A percentile compares a stretch with the other conserved stretches of the same genome.
These are phyloP conservation scores for Macrolepiota dolichaula DNA, from an alignment of 768 basidiomycete species.

Conservation along the genomic window DNA sequence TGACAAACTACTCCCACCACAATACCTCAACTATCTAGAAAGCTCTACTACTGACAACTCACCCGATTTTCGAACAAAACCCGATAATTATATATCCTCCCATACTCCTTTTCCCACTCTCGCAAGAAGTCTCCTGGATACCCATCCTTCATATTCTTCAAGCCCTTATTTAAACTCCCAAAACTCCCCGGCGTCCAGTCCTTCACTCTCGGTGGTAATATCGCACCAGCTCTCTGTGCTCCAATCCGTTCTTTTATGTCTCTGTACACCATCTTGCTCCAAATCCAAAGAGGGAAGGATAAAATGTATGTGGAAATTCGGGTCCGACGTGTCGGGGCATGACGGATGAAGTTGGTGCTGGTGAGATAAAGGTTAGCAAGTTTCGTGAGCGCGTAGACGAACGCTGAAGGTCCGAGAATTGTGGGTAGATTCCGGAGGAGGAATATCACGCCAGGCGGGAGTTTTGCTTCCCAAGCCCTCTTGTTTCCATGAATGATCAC, in stretches of 20 bases:
- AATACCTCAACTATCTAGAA: conserved; percentile 14
- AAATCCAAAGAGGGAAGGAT: not conserved
- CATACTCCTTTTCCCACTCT: conserved; percentile 28
- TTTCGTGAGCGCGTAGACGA: not conserved
- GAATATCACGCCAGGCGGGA: not conserved
- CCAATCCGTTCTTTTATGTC: not conserved
- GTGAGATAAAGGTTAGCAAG: not conserved
- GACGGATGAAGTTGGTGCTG: not conserved
- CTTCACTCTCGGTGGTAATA: conserved; percentile 31
- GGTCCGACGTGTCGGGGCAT: not conserved
- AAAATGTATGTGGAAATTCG: not conserved
- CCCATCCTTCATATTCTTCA: conserved; percentile 36
- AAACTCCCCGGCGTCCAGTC: conserved; percentile 40
- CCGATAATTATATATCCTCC: conserved; percentile 41
- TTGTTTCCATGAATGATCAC: not conserved
- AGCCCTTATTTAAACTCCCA: conserved; percentile 34
- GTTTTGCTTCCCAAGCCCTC: not conserved
- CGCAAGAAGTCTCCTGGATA: conserved; percentile 50
- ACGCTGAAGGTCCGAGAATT: not conserved
- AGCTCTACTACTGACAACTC: not conserved
- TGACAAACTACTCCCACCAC: conserved; percentile 44
- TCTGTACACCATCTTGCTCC: not conserved
- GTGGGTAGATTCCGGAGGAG: not conserved
- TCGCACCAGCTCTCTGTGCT: conserved; percentile 11
- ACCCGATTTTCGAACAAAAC: conserved; percentile 17